A percentile compares a stretch with the other conserved stretches of the same genome.
These are phyloP conservation scores for Chaetomium globosum DNA, from an alignment of 2,329 filamentous ascomycete species.

Conservation along the genomic window DNA sequence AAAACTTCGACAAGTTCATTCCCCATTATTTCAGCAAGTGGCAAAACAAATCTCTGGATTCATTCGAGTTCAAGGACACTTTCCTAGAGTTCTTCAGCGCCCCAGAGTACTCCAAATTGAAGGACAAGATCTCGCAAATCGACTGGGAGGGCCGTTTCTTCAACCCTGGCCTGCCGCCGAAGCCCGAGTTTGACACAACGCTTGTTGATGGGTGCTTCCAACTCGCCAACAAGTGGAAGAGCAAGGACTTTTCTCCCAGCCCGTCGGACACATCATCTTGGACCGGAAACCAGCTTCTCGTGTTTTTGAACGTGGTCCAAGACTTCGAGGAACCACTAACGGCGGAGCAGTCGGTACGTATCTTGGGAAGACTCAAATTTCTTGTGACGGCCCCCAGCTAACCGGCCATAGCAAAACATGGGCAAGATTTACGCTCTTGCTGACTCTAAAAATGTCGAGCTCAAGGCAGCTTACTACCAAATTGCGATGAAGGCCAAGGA, in stretches of 20 bases:
- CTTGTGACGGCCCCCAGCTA: conserved; percentile 10
- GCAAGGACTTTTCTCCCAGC: conserved; percentile 64
- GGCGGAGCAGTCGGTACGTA: conserved; percentile 59
- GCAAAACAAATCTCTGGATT: conserved; percentile 84
- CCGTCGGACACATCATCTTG: conserved; percentile 71
- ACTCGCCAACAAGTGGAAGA: conserved; percentile 80
- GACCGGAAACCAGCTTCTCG: conserved; percentile 84
- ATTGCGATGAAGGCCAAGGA: conserved; percentile 78
- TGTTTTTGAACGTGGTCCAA: conserved; percentile 83
- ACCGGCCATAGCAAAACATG: conserved; percentile 55
- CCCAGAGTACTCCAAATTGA: conserved; percentile 63
- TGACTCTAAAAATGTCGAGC: conserved; percentile 80
- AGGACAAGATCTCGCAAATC: conserved; percentile 68
- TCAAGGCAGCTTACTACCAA: conserved; percentile 77
- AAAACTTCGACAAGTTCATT: conserved; percentile 94
- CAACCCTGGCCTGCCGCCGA: conserved; percentile 82
- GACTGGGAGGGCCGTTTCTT: conserved; percentile 94
- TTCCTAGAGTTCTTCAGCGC: conserved; percentile 80
- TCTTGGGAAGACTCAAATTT: background rate
- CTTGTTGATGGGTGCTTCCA: conserved; percentile 84
- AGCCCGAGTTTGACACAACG: conserved; percentile 86
- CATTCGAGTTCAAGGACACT: conserved; percentile 89
- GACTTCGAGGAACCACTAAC: conserved; percentile 66
- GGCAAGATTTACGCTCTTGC: conserved; percentile 73
- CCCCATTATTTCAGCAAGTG: conserved; percentile 90